phyloP scores from a whole-genome alignment of 1,284 basidiomycete species.

The Paramarasmius palmivorus region DNA sequence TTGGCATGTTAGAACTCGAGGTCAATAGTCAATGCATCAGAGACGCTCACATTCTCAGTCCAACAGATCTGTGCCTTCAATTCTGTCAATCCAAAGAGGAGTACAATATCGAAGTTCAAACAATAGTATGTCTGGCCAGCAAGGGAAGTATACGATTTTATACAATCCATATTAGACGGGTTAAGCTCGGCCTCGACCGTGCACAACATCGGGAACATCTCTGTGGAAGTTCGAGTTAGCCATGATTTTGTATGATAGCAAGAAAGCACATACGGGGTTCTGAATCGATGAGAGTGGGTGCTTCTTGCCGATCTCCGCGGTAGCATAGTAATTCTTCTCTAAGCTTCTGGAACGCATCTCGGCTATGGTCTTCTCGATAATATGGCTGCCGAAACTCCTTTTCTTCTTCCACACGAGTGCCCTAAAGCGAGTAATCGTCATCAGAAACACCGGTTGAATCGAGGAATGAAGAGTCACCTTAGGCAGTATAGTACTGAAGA shows the following conservation, averaged over 20 bases:
- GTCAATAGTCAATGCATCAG: background rate
- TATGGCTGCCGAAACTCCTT: conserved; percentile 9
- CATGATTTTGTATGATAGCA: too few relatives aligned
- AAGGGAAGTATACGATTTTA: background rate
- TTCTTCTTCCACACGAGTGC: background rate
- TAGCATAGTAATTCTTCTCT: conserved; percentile 4
- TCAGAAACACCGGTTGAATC: conserved; percentile 24
- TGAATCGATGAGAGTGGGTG: conserved; percentile 1
- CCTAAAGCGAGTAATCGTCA: conserved; percentile 5
- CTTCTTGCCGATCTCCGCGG: background rate
- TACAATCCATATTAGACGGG: background rate
- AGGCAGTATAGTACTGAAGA: conserved; percentile 27
- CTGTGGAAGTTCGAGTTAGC: background rate
- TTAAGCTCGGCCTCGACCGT: conserved; percentile 9
- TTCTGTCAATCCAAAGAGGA: conserved; percentile 14
- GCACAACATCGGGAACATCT: conserved; percentile 7
- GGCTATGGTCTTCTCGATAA: background rate
- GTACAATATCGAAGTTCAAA: conserved; percentile 10
- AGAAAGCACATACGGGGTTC: conserved; percentile 8
- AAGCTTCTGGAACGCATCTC: background rate
- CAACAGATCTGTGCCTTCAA: conserved; percentile 16
- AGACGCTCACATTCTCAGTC: conserved; percentile 6
- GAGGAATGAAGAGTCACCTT: conserved; percentile 24
- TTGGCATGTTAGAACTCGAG: too few relatives aligned
- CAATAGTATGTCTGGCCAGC: conserved; percentile 2